Evolutionary conservation across 257 asterid species (phyloP), one percentile per base, ranked within the genome.

Genomic region (Ehretia macrophylla): DNA sequence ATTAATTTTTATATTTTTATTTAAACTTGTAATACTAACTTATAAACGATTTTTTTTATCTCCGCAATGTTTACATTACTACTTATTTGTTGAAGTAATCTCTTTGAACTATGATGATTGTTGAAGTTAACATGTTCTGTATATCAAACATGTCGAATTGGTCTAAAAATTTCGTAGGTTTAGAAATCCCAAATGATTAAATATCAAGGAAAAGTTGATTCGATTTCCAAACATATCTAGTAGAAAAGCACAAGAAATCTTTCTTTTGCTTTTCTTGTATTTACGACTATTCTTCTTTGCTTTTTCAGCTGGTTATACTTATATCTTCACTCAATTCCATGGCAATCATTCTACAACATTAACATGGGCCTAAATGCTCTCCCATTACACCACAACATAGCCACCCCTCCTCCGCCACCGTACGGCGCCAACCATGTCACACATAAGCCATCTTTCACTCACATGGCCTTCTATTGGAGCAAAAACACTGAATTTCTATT

Each of bases 401-500:
- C 45, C 51, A 1, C 65, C 14, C 67, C 67, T 11, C 71, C 63
- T 1, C 68, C 72, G 4, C 65, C 67, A 21, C 56, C 8, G 35
- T 55, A 23, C 2, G 53, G 59, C 20, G 9, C 19, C 63, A 32
- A 69, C 44, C 69, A 58, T 38, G 27, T 0, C 37, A 60, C 47
- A 35, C 61, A 48, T 55, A 69, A 38, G 53, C 47, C 79, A 51
- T 56, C 49, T 60, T 46, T 71, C 63, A 64, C 59, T 74, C 94
- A 79, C 56, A 59, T 68, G 72, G 58, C 77, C 59, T 84, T 87
- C 77, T 79, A 68, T 61, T 87, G 94, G 96, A 90, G 96, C 46
- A 79, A 74, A 39, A 66, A 87, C 2, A 77, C 78, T 12, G 49
- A 67, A 5, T 14, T 85, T 11, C 80, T 87, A 0, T 87, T 87